phyloP scores from a whole-genome alignment of 805 yeast species.

The Saccharomyces paradoxus region DNA sequence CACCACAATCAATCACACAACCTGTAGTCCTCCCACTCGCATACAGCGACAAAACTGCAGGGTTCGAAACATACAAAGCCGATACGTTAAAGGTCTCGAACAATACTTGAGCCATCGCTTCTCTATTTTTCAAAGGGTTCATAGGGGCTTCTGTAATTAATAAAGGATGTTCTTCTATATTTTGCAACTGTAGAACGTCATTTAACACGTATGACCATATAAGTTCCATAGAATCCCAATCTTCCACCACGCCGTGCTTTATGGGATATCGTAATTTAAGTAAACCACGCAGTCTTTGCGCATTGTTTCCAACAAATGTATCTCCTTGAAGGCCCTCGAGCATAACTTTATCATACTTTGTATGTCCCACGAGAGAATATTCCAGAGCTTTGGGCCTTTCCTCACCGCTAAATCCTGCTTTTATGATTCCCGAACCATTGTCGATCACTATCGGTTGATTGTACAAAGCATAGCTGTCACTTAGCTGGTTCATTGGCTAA shows the following conservation, averaged over 20 bases:
- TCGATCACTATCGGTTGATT: conserved; percentile 75
- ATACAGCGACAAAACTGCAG: conserved; percentile 77
- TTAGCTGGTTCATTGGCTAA: neutral
- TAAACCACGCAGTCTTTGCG: conserved; percentile 74
- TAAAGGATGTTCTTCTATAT: conserved; percentile 77
- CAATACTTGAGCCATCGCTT: conserved; percentile 86
- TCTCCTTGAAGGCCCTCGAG: conserved; percentile 59
- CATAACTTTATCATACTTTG: conserved; percentile 78
- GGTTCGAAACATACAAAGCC: conserved; percentile 92
- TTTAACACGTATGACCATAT: conserved; percentile 66
- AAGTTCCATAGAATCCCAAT: conserved; percentile 83
- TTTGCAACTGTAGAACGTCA: conserved; percentile 45
- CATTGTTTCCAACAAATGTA: conserved; percentile 64
- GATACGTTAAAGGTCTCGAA: conserved; percentile 85
- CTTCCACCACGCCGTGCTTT: conserved; percentile 64
- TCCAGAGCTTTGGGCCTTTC: conserved; percentile 63
- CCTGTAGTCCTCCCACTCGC: conserved; percentile 91
- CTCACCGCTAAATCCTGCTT: conserved; percentile 91
- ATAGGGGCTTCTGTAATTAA: conserved; percentile 84
- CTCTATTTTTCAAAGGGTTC: conserved; percentile 78
- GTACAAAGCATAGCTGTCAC: conserved; percentile 27
- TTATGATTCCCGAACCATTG: conserved; percentile 76
- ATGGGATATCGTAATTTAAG: conserved; percentile 64
- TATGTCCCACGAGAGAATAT: conserved; percentile 66
- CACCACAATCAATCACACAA: conserved; percentile 83